A percentile compares a stretch with the other conserved stretches of the same genome.
phyloP scores from a whole-genome alignment of 225 moss, liverwort and hornwort species.

The Bryoerythrophyllum caledonicum region DNA sequence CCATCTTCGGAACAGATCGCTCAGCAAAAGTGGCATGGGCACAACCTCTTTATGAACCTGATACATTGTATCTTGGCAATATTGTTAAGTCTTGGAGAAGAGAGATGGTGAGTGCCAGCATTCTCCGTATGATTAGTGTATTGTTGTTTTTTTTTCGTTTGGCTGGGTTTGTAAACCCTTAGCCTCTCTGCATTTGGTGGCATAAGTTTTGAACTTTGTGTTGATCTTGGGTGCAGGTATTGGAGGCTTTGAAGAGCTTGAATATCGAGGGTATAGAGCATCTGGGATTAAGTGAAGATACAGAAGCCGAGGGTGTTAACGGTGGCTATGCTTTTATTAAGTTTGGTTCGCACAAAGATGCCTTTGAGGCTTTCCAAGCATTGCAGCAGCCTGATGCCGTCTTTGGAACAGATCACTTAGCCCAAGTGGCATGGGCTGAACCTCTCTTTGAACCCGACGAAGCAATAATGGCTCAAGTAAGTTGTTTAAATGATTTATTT shows the following conservation, averaged over 20 bases:
- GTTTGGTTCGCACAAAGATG: constrained; percentile 54
- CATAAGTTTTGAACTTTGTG: constrained; percentile 9
- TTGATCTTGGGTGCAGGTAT: constrained; percentile 38
- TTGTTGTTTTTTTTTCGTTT: neutral
- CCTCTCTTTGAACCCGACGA: constrained; percentile 61
- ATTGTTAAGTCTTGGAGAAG: constrained; percentile 54
- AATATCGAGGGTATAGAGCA: constrained; percentile 45
- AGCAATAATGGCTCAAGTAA: constrained; percentile 55
- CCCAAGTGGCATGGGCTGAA: constrained; percentile 62
- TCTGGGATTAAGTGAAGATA: constrained; percentile 57
- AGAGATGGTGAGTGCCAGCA: constrained; percentile 44
- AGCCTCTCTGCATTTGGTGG: constrained; percentile 12
- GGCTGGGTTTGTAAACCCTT: constrained; percentile 4
- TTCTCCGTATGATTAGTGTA: constrained; percentile 16
- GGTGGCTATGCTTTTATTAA: constrained; percentile 58
- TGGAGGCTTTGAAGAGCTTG: constrained; percentile 44
- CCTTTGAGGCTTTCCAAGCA: constrained; percentile 51
- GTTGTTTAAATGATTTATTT: constrained; percentile 9
- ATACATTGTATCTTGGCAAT: constrained; percentile 58
- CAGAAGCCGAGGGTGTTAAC: constrained; percentile 52
- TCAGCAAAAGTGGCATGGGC: constrained; percentile 66
- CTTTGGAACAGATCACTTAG: constrained; percentile 57
- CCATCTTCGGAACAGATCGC: constrained; percentile 51
- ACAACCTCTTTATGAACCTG: constrained; percentile 59
- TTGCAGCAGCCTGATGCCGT: constrained; percentile 55